Evolutionary conservation across 2,329 filamentous ascomycete genomes (phyloP), one percentile per base, ranked within the genome.

Genomic region (Onygena corvina): DNA sequence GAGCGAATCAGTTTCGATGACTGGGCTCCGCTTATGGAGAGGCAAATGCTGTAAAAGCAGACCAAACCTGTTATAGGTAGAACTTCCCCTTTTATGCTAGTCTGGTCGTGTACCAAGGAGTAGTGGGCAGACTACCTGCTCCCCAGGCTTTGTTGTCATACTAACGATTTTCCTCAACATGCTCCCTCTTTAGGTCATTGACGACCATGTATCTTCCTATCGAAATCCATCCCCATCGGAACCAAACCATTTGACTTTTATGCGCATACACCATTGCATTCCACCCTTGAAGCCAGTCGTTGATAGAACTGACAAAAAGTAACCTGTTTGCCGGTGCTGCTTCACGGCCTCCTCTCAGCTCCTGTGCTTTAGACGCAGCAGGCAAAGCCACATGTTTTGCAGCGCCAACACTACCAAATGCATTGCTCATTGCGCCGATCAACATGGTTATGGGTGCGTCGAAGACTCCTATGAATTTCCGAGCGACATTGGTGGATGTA

Each of bases 211-310:
- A 98, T 53, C 92, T 75, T 60, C 88, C 92, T 50, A 94, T 64
- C 0, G 79, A 76, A 61, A 98, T 94, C 88, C 89, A 98, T 2
- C 88, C 86, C 77, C 88, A 96, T 5, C 92, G 79, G 63, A 96
- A 98, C 92, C 92, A 98, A 31, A 86, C 79, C 92, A 98, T 98
- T 75, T 98, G 92, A 66, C 88, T 95, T 68, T 80, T 74, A 71
- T 98, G 92, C 23, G 86, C 90, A 49, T 76, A 75, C 1, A 85
- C 88, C 92, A 98, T 98, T 27, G 92, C 89, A 49, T 71, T 75
- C 70, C 89, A 83, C 5, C 86, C 90, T 25, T 74, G 76, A 54
- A 81, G 73, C 55, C 83, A 79, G 49, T 75, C 74, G 3, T 67
- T 62, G 12, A 87, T 72, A 6, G 77, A 76, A 66, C 77, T 93